Percentiles rank a stretch among this genome's conserved stretches.
phyloP scores from a whole-genome alignment of 768 basidiomycete genomes.

The Hericium rajendrae region DNA sequence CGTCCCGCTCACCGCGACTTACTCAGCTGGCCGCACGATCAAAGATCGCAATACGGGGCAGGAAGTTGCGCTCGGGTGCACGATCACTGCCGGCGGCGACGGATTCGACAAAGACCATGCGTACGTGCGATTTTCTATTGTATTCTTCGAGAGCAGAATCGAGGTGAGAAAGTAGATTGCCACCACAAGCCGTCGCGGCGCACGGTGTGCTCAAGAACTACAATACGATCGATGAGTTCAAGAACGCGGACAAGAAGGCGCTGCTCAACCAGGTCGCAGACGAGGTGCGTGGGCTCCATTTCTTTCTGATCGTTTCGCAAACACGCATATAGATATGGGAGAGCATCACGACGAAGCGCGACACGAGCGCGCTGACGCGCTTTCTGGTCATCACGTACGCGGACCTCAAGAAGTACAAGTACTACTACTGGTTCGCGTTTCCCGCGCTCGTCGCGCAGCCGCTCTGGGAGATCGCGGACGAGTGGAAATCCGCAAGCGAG shows the following conservation, averaged over 20 bases:
- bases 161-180: slow-evolving; percentile 23
- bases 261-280: slow-evolving; percentile 68
- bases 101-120: slow-evolving; percentile 40
- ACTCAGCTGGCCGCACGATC: slow-evolving; percentile 61
- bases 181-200: slow-evolving; percentile 41
- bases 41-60: slow-evolving; percentile 69
- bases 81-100: slow-evolving; percentile 53
- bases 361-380: slow-evolving; percentile 49
- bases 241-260: slow-evolving; percentile 77
- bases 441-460: slow-evolving; percentile 88
- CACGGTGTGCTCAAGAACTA: slow-evolving; percentile 81
- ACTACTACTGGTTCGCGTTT: slow-evolving; percentile 97
- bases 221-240: slow-evolving; percentile 97
- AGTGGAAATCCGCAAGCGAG: slow-evolving; percentile 44
- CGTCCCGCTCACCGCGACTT: slow-evolving; percentile 53
- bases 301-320: not conserved
- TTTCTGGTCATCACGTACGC: slow-evolving; percentile 92
- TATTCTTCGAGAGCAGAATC: no score
- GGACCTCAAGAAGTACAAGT: slow-evolving; percentile 97
- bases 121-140: slow-evolving; percentile 26
- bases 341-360: slow-evolving; percentile 39
- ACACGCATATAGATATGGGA: slow-evolving; percentile 55
- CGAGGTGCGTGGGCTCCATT: slow-evolving; percentile 34
- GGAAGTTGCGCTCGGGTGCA: slow-evolving; percentile 63
- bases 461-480: slow-evolving; percentile 74